These are phyloP conservation scores for Cercospora zeae-maydis DNA, from an alignment of 2,329 filamentous ascomycete genomes.

Conservation along the genomic window DNA sequence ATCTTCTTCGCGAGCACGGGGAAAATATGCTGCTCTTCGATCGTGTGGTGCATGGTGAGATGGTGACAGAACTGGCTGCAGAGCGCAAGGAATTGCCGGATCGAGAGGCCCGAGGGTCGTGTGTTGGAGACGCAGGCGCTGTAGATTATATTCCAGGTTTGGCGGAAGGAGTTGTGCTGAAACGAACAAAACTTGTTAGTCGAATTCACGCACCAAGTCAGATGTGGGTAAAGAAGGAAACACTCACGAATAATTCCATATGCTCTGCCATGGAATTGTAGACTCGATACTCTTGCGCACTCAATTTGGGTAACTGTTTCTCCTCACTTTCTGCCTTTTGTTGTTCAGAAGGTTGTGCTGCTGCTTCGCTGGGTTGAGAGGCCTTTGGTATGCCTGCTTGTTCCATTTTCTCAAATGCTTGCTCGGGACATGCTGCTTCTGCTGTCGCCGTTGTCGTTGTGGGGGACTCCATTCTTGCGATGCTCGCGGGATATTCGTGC, in stretches of 20 bases:
- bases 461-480: too few relatives aligned
- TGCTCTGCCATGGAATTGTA: conserved; percentile 72
- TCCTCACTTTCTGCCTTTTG: conserved; percentile 24
- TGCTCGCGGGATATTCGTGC: not conserved
- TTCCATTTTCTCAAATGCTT: conserved; percentile 30
- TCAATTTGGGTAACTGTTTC: conserved; percentile 58
- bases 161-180: conserved; percentile 73
- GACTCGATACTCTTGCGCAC: conserved; percentile 60
- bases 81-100: conserved; percentile 63
- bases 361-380: conserved; percentile 20
- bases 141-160: conserved; percentile 69
- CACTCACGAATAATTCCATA: conserved; percentile 68
- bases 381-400: conserved; percentile 26
- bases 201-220: not conserved
- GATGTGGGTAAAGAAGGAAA: too few relatives aligned
- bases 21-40: conserved; percentile 72
- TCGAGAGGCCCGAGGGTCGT: conserved; percentile 61
- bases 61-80: conserved; percentile 68
- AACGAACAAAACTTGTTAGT: not conserved
- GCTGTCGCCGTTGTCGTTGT: not conserved
- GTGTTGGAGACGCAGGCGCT: conserved; percentile 58
- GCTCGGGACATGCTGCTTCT: not conserved
- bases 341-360: not conserved
- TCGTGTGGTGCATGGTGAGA: conserved; percentile 73
- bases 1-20: conserved; percentile 72